Percentiles rank a stretch among this genome's conserved stretches.
Conservation (phyloP, 257 asterid species). For the Eustoma russellianum region DNA sequence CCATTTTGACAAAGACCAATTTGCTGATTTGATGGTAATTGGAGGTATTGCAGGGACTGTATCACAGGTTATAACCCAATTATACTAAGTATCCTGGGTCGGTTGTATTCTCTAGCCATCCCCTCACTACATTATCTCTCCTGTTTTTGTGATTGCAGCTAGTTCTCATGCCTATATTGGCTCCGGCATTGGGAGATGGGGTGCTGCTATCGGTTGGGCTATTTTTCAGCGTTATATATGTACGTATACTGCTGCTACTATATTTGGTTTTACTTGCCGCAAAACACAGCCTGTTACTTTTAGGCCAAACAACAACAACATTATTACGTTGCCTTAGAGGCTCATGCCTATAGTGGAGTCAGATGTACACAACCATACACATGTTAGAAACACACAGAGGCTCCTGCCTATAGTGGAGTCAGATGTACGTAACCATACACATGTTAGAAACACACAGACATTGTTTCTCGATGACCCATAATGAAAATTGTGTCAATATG, state of each 20-base stretch:
- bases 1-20: constrained; percentile 81
- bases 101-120: neutral
- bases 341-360: no score
- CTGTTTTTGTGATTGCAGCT: constrained; percentile 33
- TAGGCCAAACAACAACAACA: no score
- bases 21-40: constrained; percentile 83
- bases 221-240: constrained; percentile 51
- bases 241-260: constrained; percentile 17
- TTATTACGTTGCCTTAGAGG: no score
- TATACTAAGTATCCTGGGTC: neutral
- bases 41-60: constrained; percentile 65
- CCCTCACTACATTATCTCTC: neutral
- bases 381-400: no score
- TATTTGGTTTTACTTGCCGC: no score
- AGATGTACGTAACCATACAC: no score
- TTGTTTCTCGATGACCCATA: no score
- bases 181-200: constrained; percentile 70
- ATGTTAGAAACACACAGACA: no score
- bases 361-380: no score
- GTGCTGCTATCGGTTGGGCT: constrained; percentile 73
- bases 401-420: neutral
- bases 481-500: no score
- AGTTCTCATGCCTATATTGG: constrained; percentile 65
- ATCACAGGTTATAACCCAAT: constrained; percentile 51
- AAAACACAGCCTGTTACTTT: no score